Base-by-base conservation (phyloP, 2,329 filamentous ascomycete genomes). In the Talaromyces atroroseus region DNA sequence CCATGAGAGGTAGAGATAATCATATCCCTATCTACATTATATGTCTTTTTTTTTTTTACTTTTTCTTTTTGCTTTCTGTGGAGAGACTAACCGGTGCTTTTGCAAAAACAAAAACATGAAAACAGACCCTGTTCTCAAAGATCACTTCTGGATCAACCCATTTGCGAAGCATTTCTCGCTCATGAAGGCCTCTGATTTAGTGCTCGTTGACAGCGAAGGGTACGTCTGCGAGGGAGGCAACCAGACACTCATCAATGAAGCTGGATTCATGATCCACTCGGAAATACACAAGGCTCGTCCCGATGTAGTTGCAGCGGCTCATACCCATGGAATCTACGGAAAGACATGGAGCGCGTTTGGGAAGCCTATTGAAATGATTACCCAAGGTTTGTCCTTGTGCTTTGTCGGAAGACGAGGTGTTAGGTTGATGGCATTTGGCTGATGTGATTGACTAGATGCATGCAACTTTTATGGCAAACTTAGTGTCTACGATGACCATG, bases 281-380 rank as follows among this genome's bases (percentile, higher is more conserved):
- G 81, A 80, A 18, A 79, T 84, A 2, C 81, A 85, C 64, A 75
- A 75, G 24, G 82, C 82, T 1, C 76, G 82, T 1, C 82, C 82
- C 1, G 82, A 85, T 62, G 76, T 85, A 26, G 73, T 79, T 55
- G 81, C 80, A 53, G 82, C 82, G 3, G 81, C 81, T 0, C 82
- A 85, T 65, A 79, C 78, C 1, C 82, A 84, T 66, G 78, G 77
- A 16, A 74, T 84, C 49, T 78, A 83, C 62, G 82, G 82, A 3
- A 80, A 82, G 50, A 79, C 84, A 11, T 87, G 87, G 73, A 83
- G 81, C 63, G 72, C 82, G 0, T 78, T 86, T 21, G 84, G 85
- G 7, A 80, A 80, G 58, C 75, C 76, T 6, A 74, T 85, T 47
- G 81, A 84, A 58, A 83, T 80, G 64, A 78, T 81, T 48, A 82